Evolutionary conservation across 495 filamentous ascomycete genomes (phyloP), one percentile per base, ranked within the genome.

Genomic region (Polyplosphaeria fusca): DNA sequence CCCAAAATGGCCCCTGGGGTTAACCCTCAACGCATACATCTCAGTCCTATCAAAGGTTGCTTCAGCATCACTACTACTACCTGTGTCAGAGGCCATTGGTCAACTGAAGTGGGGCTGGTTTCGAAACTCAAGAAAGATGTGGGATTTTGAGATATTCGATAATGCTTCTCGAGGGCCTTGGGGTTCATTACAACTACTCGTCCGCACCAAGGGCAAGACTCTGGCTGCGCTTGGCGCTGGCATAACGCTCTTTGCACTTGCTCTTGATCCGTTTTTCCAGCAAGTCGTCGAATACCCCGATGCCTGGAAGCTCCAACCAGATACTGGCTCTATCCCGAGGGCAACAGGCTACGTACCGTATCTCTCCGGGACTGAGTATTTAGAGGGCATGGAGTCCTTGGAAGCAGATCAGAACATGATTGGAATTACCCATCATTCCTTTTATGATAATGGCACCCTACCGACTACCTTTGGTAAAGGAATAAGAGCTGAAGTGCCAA

Each of bases 101-200:
- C 62, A 65, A 25, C 41, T 65, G 32, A 65, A 65, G 28, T 64
- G 61, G 61, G 56, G 38, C n/a, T 64, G 61, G 61, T 35, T 35
- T 35, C 51, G 60, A 20, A 24, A 65, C 13, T 48, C 55, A 12
- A 52, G 51, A 22, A 61, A 61, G 45, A 53, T 61, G 44, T 48
- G 44, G 51, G 62, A 65, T 41, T 65, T 65, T 50, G 62, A 65
- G 26, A 53, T 57, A 5, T 65, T 65, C 30, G 62, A 65, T 30
- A 42, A 49, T 16, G 62, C 62, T 22, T 57, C 51, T 27, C 24
- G 62, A 27, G 62, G 62, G 0, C 51, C 58, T 2, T 65, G 57
- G 62, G 62, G 62, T 1, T 44, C 58, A 26, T 19, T 65, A 0
- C 13, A 58, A 2, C 42, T 65, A 12, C 27, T 65, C 3, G 19